A percentile compares a stretch with the other conserved stretches of the same genome.
phyloP scores from a whole-genome alignment of 306 rosid species.

The Rosa chinensis region DNA sequence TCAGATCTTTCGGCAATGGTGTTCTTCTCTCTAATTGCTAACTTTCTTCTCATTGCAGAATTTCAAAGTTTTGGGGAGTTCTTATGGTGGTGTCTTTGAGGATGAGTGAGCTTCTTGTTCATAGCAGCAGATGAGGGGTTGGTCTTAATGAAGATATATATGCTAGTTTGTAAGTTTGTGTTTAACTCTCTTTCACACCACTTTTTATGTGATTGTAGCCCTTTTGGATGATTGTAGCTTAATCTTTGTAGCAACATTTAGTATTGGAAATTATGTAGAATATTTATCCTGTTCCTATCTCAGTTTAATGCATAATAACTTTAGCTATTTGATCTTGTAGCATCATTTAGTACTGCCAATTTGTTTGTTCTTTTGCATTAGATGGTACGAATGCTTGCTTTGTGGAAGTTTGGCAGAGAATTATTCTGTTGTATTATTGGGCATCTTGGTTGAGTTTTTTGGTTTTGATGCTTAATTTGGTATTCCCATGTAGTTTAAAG shows the following conservation, averaged over 20 bases:
- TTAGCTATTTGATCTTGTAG: not conserved
- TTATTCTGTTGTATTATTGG: not conserved
- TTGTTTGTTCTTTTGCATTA: constrained; percentile 7
- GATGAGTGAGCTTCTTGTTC: not conserved
- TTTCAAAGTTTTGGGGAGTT: not conserved
- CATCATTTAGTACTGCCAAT: not conserved
- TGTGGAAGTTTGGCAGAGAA: not conserved
- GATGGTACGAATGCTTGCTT: not conserved
- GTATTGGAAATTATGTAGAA: constrained; percentile 7
- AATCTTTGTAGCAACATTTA: not conserved
- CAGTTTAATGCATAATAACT: not conserved
- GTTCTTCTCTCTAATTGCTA: too few species aligned
- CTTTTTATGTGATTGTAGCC: constrained; percentile 17
- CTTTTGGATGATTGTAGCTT: constrained; percentile 17
- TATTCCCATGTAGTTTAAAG: not conserved
- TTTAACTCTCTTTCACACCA: constrained; percentile 8
- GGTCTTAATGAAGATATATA: not conserved
- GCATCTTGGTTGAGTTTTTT: not conserved
- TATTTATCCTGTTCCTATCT: not conserved
- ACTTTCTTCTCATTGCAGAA: not conserved
- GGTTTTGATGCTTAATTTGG: not conserved
- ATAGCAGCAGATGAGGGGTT: not conserved
- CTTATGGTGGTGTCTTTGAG: not conserved
- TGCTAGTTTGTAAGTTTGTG: constrained; percentile 10
- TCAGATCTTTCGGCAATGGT: too few species aligned